Evolutionary conservation across 208 protist genomes (phyloP), one percentile per base, ranked within the genome.

Genomic region (Wallacemonas sp.): DNA sequence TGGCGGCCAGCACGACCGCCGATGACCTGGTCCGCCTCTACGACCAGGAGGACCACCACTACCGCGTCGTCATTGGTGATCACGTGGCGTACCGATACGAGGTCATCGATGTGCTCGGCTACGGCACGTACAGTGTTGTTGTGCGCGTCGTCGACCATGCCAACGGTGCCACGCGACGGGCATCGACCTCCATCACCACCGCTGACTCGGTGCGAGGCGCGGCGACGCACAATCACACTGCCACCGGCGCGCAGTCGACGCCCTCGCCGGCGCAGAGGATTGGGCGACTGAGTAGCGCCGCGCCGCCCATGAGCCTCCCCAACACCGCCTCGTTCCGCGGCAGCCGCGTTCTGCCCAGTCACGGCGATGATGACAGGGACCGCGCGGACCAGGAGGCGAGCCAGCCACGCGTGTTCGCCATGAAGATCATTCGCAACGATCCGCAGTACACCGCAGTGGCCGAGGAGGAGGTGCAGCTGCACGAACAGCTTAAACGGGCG

Each of bases 11-110:
- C 10, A 9, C 55, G 29, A 39, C 21, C 12, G 24, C 55, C 12
- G n/a, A 9, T 42, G 8, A 61, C 6, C 30, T 44, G n/a, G n/a
- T n/a, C 32, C 33, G 15, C 4, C 1, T 26, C 21, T 73, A 70
- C 58, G 91, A 98, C 63, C 93, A 97, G 58, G 71, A 94, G 0
- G 32, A 77, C 2, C 83, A 85, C 32, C 94, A 98, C 66, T 98
- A 98, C 63, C 71, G 82, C 13, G 42, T 94, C 19, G 69, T 93
- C 5, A 44, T 86, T 29, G 79, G 96, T 38, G 95, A 98, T 66
- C 97, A 98, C 66, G 81, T 99, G 13, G 63, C 65, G 6, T 98
- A 97, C 69, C 75, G 87, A 27, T 97, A 93, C 66, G 82, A 92
- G 54, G 66, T 94, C 32, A 29, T 87, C 5, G 76, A 84, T 21